phyloP scores from a whole-genome alignment of 2,329 filamentous ascomycete genomes.

The Cordyceps militaris region DNA sequence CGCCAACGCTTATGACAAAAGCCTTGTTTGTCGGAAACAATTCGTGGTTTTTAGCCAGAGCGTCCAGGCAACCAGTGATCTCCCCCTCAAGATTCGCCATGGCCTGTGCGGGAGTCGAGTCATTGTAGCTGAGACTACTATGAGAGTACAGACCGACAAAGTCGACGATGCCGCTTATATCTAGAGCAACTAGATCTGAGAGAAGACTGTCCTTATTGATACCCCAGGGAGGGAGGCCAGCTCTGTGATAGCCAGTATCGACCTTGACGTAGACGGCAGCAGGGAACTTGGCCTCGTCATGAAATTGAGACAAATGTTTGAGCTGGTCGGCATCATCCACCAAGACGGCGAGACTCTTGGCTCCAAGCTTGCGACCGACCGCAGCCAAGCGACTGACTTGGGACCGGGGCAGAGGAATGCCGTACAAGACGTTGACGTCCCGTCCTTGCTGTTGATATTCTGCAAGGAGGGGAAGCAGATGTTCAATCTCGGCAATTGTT shows the following conservation, averaged over 20 bases:
- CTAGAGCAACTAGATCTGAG: constrained; percentile 23
- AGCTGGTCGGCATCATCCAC: constrained; percentile 51
- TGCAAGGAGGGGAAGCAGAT: constrained; percentile 41
- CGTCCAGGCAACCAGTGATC: constrained; percentile 25
- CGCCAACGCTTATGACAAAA: constrained; percentile 25
- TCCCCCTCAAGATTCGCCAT: constrained; percentile 25
- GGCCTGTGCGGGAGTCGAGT: constrained; percentile 20
- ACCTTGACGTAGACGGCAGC: constrained; percentile 50
- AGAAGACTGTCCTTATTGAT: constrained; percentile 35
- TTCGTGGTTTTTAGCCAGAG: constrained; percentile 13
- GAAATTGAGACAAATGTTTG: constrained; percentile 21
- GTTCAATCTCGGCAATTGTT: constrained; percentile 52
- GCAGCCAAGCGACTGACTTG: constrained; percentile 41
- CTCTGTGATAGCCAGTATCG: constrained; percentile 57
- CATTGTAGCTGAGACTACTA: constrained; percentile 27
- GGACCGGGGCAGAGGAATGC: constrained; percentile 51
- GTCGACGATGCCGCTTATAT: constrained; percentile 9
- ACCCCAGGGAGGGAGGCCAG: constrained; percentile 42
- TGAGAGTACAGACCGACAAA: constrained; percentile 27
- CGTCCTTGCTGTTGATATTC: constrained; percentile 25
- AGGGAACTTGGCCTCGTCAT: constrained; percentile 22
- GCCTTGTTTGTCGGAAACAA: constrained; percentile 16
- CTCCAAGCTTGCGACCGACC: constrained; percentile 38
- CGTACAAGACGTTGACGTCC: constrained; percentile 44
- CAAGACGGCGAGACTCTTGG: constrained; percentile 43